phyloP scores from a whole-genome alignment of 352 stramenopile species.

The Phytopythium aichiense region DNA sequence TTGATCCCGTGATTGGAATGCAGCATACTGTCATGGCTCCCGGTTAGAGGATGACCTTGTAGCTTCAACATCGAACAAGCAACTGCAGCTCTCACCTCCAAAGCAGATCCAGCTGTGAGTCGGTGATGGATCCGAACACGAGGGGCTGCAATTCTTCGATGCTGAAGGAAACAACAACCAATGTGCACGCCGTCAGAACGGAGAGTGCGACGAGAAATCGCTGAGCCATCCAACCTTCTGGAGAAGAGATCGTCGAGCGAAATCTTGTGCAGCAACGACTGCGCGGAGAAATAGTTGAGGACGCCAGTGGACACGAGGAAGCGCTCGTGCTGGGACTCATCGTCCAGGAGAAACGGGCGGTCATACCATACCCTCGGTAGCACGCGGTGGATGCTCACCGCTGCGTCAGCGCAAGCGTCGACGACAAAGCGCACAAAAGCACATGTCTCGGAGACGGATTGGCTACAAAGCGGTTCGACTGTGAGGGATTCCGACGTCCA shows the following conservation, averaged over 20 bases:
- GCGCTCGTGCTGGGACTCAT: conserved; percentile 70
- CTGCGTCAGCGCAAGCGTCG: conserved; percentile 46
- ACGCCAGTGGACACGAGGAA: conserved; percentile 68
- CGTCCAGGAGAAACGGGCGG: conserved; percentile 64
- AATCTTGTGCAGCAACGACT: conserved; percentile 67
- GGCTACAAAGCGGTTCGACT: conserved; percentile 6
- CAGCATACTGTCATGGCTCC: not conserved
- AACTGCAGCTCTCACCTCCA: conserved; percentile 22
- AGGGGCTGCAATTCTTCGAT: conserved; percentile 31
- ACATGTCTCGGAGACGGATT: conserved; percentile 34
- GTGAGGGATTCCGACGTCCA: not conserved
- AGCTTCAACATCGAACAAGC: not conserved
- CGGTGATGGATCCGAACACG: conserved; percentile 28
- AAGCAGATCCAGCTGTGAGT: conserved; percentile 40
- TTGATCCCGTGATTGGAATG: conserved; percentile 3
- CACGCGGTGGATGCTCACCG: conserved; percentile 31
- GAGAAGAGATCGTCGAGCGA: conserved; percentile 50
- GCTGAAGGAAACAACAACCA: conserved; percentile 12
- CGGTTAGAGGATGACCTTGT: not conserved
- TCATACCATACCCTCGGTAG: conserved; percentile 74
- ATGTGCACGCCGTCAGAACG: not conserved
- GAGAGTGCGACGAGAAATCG: not conserved
- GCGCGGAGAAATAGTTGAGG: conserved; percentile 56
- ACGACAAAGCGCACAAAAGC: conserved; percentile 42
- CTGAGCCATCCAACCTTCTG: conserved; percentile 23